Conservation (phyloP, 257 asterid species). For the Nicotiana noctiflora region DNA sequence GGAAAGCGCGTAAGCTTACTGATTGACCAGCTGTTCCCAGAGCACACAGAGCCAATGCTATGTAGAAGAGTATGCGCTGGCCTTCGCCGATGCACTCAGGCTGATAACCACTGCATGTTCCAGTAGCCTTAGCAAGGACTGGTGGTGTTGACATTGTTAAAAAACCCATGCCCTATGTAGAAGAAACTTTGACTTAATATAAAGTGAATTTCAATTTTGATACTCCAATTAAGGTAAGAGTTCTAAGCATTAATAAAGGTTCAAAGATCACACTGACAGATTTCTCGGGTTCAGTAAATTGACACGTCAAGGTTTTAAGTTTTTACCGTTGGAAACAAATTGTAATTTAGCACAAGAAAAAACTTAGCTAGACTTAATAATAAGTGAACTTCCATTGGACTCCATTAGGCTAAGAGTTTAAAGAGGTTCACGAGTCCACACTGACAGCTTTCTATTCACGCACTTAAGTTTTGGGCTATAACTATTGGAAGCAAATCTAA, state of each 20-base stretch:
- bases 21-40: conserved; percentile 31
- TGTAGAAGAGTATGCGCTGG: conserved; percentile 41
- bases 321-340: neutral
- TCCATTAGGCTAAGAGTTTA: neutral
- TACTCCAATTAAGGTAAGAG: neutral
- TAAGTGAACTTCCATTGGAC: neutral
- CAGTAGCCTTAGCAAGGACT: conserved; percentile 25
- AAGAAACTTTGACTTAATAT: neutral
- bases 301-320: neutral
- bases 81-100: conserved; percentile 36
- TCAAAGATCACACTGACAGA: neutral
- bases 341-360: neutral
- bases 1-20: conserved; percentile 24
- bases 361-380: neutral
- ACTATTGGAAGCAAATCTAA: neutral
- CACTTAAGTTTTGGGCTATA: neutral
- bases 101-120: conserved; percentile 35
- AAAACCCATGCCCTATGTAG: conserved; percentile 39
- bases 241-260: neutral
- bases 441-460: too few relatives aligned
- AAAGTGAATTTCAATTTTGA: neutral
- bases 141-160: conserved; percentile 56
- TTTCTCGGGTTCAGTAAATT: neutral
- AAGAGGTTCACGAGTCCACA: neutral
- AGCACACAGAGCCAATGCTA: conserved; percentile 37